Evolutionary conservation across 495 filamentous ascomycete species (phyloP).

Genomic region (Talaromyces nanjingensis): DNA sequence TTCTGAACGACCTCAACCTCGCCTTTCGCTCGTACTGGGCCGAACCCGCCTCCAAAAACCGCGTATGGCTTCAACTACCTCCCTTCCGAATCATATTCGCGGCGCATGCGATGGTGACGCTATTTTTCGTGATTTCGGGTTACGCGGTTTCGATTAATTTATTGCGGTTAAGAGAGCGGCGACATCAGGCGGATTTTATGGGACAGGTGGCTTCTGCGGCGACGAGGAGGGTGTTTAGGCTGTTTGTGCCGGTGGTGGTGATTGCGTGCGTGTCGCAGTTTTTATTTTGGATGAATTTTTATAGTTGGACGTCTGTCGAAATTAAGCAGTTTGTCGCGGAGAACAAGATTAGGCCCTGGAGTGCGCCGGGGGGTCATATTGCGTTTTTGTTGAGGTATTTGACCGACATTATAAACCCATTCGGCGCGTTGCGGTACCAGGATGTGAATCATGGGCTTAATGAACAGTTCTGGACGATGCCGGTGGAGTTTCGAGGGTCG

Average conservation of each 20-base stretch:
- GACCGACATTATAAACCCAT: constrained; percentile 30
- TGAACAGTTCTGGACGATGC: constrained; percentile 46
- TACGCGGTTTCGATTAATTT: constrained; percentile 50
- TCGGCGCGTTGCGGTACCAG: constrained; percentile 6
- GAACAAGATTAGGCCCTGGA: constrained; percentile 15
- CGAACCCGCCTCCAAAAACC: constrained; percentile 28
- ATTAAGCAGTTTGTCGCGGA: constrained; percentile 6
- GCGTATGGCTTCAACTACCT: constrained; percentile 48
- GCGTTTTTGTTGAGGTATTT: constrained; percentile 20
- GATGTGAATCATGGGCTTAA: constrained; percentile 11
- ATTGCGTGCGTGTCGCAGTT: constrained; percentile 37
- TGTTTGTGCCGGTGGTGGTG: constrained; percentile 47
- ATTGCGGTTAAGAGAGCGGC: constrained; percentile 35
- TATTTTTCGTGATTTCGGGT: constrained; percentile 61
- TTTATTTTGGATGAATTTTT: constrained; percentile 27
- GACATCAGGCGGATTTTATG: constrained; percentile 22
- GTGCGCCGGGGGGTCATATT: constrained; percentile 16
- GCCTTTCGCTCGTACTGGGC: constrained; percentile 22
- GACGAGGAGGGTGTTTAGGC: constrained; percentile 47
- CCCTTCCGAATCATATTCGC: constrained; percentile 49
- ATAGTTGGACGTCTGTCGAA: constrained; percentile 13
- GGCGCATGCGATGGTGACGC: constrained; percentile 51
- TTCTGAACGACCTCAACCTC: constrained; percentile 18
- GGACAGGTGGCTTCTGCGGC: constrained; percentile 40
- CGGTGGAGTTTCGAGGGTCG: constrained; percentile 40